A percentile compares a stretch with the other conserved stretches of the same genome.
Evolutionary conservation across 2,329 filamentous ascomycete species (phyloP).

Genomic region (Celoporthe dispersa): DNA sequence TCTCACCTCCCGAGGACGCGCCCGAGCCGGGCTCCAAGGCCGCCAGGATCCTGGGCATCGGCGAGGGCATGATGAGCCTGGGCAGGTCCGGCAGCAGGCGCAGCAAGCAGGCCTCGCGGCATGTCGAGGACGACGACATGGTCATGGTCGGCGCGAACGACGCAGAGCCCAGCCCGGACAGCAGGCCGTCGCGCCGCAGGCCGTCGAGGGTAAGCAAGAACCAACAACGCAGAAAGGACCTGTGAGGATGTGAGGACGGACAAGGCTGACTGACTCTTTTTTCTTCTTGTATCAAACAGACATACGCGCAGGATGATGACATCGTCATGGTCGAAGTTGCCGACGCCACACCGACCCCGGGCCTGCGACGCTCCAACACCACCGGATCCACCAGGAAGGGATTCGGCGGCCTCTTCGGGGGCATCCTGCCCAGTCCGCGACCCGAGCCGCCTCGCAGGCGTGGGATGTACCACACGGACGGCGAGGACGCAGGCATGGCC

Average conservation of each 20-base stretch:
- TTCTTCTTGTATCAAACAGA: constrained; percentile 53
- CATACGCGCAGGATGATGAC: constrained; percentile 68
- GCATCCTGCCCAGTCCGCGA: constrained; percentile 53
- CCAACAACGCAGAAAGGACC: constrained; percentile 29
- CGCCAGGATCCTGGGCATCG: constrained; percentile 73
- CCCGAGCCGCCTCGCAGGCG: constrained; percentile 54
- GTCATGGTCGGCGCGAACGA: constrained; percentile 52
- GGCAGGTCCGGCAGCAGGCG: constrained; percentile 46
- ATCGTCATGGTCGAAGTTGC: constrained; percentile 60
- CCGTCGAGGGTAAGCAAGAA: constrained; percentile 45
- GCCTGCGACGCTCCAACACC: constrained; percentile 63
- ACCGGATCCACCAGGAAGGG: constrained; percentile 59
- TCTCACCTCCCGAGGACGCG: constrained; percentile 72
- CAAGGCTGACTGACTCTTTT: constrained; percentile 42
- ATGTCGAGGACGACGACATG: constrained; percentile 54
- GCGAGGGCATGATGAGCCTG: constrained; percentile 57
- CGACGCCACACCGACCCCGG: constrained; percentile 53
- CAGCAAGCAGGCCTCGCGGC: constrained; percentile 47
- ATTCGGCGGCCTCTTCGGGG: constrained; percentile 65
- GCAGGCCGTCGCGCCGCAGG: constrained; percentile 51
- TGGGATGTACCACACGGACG: constrained; percentile 55
- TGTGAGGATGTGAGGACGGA: constrained; percentile 24
- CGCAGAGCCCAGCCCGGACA: constrained; percentile 49
- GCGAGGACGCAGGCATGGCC: constrained; percentile 56
- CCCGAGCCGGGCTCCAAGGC: constrained; percentile 74